Base-by-base conservation (phyloP, 1,139 yeast species). In the Meyerozyma athensensis region DNA sequence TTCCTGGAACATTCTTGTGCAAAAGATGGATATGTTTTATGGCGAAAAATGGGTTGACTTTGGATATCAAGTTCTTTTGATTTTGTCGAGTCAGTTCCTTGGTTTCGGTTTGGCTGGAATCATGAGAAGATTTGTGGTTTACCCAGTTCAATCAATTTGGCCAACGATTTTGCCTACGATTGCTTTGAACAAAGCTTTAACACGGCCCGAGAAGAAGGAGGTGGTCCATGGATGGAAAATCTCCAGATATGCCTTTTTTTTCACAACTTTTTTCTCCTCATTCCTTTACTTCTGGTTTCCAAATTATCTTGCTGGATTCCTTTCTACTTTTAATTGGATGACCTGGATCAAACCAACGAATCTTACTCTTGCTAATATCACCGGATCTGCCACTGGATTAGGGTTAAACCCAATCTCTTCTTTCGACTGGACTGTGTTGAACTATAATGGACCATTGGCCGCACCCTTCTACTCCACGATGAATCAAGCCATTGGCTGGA, bases 31-130 rank as follows among this genome's bases (percentile, higher is more conserved):
- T 6, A 44, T 56, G 32, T 75, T 58, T 47, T 73, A 73, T 44
- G 59, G 63, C 28, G 53, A 56, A 33, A 44, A 57, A 13, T 72
- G 77, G 71, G 73, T 68, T 9, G 59, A 61, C 18, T 63, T 64
- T 44, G 45, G 45, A 3, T 76, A 74, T 48, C 79, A 76, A 52
- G 52, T 72, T 26, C 53, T 75, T 37, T 55, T 80, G 34, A 65
- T 73, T 4, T 48, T 78, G 28, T 65, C 81, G 2, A 70, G 82
- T 4, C 80, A 79, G 50, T 72, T 70, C 44, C 53, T 81, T 50
- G 86, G 87, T 18, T 72, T 78, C 46, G 82, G 83, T 2, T 67
- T 79, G 49, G 81, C 85, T 26, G 84, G 86, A 40, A 49, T 81
- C 17, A 56, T 77, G 56, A 68, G 85, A 49, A 68, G 68, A 39